These are phyloP conservation scores for Coemansia sp. DNA, from an alignment of 192 early-diverging fungal genomes.

Conservation along the genomic window DNA sequence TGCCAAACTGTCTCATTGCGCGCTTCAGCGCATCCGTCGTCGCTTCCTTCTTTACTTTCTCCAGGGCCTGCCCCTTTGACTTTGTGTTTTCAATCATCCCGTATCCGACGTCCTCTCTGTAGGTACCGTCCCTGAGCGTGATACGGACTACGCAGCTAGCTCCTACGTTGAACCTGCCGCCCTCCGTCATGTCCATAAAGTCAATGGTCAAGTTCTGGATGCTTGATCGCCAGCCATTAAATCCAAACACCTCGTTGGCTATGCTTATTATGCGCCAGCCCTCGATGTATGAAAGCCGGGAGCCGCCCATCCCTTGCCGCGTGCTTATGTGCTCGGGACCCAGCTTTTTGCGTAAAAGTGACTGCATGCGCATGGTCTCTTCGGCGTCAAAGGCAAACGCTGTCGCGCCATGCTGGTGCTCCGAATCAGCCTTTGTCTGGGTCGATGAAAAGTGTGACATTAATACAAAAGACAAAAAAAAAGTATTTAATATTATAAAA, in stretches of 20 bases:
- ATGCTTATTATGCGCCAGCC: slow-evolving; percentile 79
- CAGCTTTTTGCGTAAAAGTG: slow-evolving; percentile 56
- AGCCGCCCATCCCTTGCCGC: slow-evolving; percentile 66
- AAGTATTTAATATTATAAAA: background rate
- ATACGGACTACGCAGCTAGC: slow-evolving; percentile 76
- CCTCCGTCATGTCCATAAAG: slow-evolving; percentile 57
- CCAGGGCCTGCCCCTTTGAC: slow-evolving; percentile 75
- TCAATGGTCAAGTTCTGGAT: slow-evolving; percentile 76
- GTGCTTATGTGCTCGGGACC: slow-evolving; percentile 68
- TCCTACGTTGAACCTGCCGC: slow-evolving; percentile 61
- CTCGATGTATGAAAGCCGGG: slow-evolving; percentile 73
- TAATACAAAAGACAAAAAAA: slow-evolving; percentile 6
- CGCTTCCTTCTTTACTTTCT: slow-evolving; percentile 92
- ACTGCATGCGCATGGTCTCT: slow-evolving; percentile 22
- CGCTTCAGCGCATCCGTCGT: slow-evolving; percentile 86
- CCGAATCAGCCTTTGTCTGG: background rate
- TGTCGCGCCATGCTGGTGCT: background rate
- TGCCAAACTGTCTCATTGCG: slow-evolving; percentile 83
- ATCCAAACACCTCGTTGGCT: slow-evolving; percentile 93
- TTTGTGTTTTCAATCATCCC: slow-evolving; percentile 74
- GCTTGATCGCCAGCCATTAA: slow-evolving; percentile 83
- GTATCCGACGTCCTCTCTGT: slow-evolving; percentile 85
- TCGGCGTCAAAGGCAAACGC: slow-evolving; percentile 13
- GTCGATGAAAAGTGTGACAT: background rate
- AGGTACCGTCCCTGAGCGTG: slow-evolving; percentile 85